Evolutionary conservation across 108 stramenopile species (phyloP).

Genomic region (Stephanodiscus triporus): DNA sequence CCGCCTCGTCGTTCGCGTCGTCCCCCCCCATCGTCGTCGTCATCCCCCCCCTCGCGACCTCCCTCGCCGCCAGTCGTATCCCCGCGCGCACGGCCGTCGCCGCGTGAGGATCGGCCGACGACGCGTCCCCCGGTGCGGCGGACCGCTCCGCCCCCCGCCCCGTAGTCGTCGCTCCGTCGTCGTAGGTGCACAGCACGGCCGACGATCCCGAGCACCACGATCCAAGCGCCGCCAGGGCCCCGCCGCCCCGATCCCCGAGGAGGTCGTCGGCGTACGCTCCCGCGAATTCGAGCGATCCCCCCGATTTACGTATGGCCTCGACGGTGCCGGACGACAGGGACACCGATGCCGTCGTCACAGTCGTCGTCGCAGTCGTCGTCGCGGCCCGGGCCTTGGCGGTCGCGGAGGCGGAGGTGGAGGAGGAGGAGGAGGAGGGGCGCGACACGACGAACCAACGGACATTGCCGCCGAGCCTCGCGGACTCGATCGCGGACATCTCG

Average conservation of each 20-base stretch:
- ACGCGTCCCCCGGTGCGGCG: no score
- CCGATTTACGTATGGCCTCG: slow-evolving; percentile 46
- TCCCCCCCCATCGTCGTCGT: neutral
- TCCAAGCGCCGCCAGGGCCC: no score
- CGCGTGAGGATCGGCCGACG: no score
- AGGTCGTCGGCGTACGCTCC: slow-evolving; percentile 59
- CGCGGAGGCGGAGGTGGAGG: neutral
- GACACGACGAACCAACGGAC: slow-evolving; percentile 83
- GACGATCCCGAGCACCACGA: slow-evolving; percentile 61
- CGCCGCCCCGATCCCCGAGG: no score
- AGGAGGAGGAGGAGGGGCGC: slow-evolving; percentile 10
- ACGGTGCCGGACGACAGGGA: slow-evolving; percentile 43
- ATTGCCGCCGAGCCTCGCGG: slow-evolving; percentile 59
- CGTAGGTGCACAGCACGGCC: slow-evolving; percentile 64
- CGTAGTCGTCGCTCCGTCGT: slow-evolving; percentile 49
- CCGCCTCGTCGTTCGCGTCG: slow-evolving; percentile 22
- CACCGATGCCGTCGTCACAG: no score
- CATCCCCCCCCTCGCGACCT: slow-evolving; percentile 35
- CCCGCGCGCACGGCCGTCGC: slow-evolving; percentile 37
- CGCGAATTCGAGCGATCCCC: slow-evolving; percentile 69
- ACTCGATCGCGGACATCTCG: slow-evolving; percentile 72
- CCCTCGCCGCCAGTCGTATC: slow-evolving; percentile 61
- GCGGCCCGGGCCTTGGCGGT: neutral
- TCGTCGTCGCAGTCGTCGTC: slow-evolving; percentile 5
- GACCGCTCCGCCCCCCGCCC: no score